phyloP scores from a whole-genome alignment of 805 yeast genomes.

The Cyberlindnera lachancei region DNA sequence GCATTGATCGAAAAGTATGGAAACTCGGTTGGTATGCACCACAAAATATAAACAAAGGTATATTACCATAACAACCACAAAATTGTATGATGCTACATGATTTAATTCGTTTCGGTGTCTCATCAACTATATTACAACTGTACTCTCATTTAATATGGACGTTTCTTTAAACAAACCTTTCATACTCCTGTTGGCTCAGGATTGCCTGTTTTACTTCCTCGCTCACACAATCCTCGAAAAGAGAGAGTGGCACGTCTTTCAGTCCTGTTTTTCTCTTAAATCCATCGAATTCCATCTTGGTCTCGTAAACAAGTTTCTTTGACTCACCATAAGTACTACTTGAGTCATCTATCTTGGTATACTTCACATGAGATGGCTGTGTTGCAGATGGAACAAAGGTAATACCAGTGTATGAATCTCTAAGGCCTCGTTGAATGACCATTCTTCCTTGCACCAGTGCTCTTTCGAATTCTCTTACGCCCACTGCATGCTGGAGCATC shows the following conservation, averaged over 20 bases:
- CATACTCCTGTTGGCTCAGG: constrained; percentile 42
- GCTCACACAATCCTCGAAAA: constrained; percentile 52
- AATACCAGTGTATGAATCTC: constrained; percentile 83
- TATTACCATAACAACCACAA: no score
- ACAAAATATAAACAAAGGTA: constrained; percentile 9
- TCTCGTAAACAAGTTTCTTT: constrained; percentile 36
- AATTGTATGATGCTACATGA: no score
- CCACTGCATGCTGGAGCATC: constrained; percentile 79
- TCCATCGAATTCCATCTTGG: constrained; percentile 39
- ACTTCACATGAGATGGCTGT: constrained; percentile 48
- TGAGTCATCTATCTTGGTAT: constrained; percentile 20
- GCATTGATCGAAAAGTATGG: not conserved
- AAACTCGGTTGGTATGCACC: constrained; percentile 5
- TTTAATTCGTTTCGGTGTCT: no score
- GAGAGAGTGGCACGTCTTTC: constrained; percentile 43
- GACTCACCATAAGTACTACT: constrained; percentile 20
- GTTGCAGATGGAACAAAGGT: constrained; percentile 64
- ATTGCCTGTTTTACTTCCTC: constrained; percentile 56
- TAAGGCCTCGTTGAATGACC: constrained; percentile 48
- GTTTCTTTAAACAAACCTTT: no score
- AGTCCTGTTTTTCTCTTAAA: constrained; percentile 58
- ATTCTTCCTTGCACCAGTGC: constrained; percentile 51
- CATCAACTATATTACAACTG: no score
- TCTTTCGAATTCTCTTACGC: constrained; percentile 65
- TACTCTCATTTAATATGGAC: no score